Evolutionary conservation across 495 filamentous ascomycete genomes (phyloP).

Genomic region (Xylaria castorea): DNA sequence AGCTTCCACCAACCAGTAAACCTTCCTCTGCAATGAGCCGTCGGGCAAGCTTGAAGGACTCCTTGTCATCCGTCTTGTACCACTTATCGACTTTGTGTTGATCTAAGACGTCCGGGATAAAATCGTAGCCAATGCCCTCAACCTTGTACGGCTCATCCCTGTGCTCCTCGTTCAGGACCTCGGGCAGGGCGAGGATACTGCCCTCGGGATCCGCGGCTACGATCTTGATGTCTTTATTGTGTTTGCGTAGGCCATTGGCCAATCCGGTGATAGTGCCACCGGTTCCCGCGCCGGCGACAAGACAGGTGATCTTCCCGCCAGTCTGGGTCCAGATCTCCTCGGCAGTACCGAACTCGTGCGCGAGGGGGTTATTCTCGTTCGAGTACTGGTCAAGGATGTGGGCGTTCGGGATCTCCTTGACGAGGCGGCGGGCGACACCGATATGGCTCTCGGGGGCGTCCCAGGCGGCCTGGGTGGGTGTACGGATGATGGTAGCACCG

Average conservation of each 20-base stretch:
- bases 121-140: constrained; percentile 98
- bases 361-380: constrained; percentile 89
- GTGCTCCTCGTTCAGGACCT: constrained; percentile 75
- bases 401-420: constrained; percentile 95
- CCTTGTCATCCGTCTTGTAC: constrained; percentile 96
- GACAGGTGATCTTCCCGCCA: constrained; percentile 78
- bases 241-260: constrained; percentile 83
- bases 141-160: constrained; percentile 92
- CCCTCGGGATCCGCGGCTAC: constrained; percentile 92
- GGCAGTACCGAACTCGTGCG: constrained; percentile 93
- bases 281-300: constrained; percentile 93
- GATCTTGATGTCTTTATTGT: constrained; percentile 81
- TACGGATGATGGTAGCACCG: constrained; percentile 96
- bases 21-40: constrained; percentile 94
- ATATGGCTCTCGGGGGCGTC: constrained; percentile 97
- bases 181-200: constrained; percentile 83
- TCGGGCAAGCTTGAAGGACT: constrained; percentile 87
- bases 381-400: constrained; percentile 97
- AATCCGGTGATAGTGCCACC: constrained; percentile 95
- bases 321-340: constrained; percentile 96
- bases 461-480: constrained; percentile 92
- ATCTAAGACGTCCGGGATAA: constrained; percentile 92
- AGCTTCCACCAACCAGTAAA: constrained; percentile 91
- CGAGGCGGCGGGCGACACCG: constrained; percentile 84
- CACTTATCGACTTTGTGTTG: constrained; percentile 84